These are phyloP conservation scores for Aspergillus bombycis DNA, from an alignment of 2,329 filamentous ascomycete species.

Conservation along the genomic window DNA sequence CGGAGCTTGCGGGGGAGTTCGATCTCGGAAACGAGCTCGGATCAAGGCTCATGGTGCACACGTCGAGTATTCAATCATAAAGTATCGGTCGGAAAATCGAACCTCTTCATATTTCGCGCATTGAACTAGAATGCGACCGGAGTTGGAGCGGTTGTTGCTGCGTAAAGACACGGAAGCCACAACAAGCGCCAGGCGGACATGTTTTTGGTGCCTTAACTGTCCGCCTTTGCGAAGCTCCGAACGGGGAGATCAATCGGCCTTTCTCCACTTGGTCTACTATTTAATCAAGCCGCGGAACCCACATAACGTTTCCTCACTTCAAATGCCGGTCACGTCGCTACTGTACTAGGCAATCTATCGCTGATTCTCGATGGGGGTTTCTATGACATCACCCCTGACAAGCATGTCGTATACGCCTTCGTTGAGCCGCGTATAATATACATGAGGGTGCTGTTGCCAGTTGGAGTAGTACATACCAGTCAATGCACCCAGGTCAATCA, in stretches of 20 bases:
- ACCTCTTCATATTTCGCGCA: constrained; percentile 42
- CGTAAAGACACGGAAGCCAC: constrained; percentile 13
- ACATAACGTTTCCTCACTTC: not conserved
- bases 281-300: constrained; percentile 3
- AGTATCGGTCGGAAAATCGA: constrained; percentile 23
- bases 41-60: constrained; percentile 49
- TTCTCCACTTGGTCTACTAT: constrained; percentile 3
- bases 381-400: not conserved
- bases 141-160: constrained; percentile 10
- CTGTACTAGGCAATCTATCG: not conserved
- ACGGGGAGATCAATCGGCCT: constrained; percentile 8
- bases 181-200: constrained; percentile 16
- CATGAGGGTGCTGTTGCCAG: not conserved
- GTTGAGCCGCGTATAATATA: not conserved
- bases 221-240: constrained; percentile 14
- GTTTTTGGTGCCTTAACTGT: constrained; percentile 15
- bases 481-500: not conserved
- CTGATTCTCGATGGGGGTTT: not conserved
- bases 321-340: not conserved
- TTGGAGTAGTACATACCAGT: not conserved
- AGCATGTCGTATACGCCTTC: not conserved
- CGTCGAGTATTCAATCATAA: constrained; percentile 28
- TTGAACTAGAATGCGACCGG: constrained; percentile 15
- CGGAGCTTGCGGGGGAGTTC: constrained; percentile 79
- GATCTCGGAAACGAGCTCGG: constrained; percentile 45